These are phyloP conservation scores for Barnettozyma hawaiiensis DNA, from an alignment of 1,139 yeast species.

Conservation along the genomic window DNA sequence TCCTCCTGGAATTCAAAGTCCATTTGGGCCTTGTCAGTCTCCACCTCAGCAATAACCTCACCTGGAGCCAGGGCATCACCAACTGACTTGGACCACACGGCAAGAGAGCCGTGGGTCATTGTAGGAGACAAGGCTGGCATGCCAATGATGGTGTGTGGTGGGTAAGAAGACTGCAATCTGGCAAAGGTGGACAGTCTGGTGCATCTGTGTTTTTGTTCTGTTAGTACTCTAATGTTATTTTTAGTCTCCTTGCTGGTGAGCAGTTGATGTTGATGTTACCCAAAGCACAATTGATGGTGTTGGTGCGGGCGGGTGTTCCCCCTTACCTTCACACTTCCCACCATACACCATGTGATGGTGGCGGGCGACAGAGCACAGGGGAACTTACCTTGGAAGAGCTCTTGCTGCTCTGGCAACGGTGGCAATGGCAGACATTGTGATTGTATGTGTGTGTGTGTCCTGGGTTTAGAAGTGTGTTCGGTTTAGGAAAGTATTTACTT, in stretches of 20 bases:
- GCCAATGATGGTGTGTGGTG: conserved; percentile 56
- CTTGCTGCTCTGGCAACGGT: conserved; percentile 20
- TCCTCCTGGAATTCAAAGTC: conserved; percentile 99
- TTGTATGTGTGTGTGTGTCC: too few species aligned
- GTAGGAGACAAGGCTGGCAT: conserved; percentile 95
- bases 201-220: conserved; percentile 18
- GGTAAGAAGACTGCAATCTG: conserved; percentile 40
- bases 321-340: background rate
- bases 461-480: background rate
- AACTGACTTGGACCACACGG: conserved; percentile 79
- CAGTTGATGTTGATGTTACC: background rate
- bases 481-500: background rate
- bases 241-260: background rate
- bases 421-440: conserved; percentile 18
- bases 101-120: conserved; percentile 92
- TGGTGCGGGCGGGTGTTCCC: background rate
- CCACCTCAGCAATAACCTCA: conserved; percentile 93
- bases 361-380: too few species aligned
- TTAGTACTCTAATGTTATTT: conserved; percentile 2
- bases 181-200: conserved; percentile 26
- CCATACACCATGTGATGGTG: background rate
- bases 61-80: conserved; percentile 90
- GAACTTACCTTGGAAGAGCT: conserved; percentile 23
- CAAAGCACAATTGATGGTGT: background rate
- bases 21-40: conserved; percentile 98